These are phyloP conservation scores for Piper betle DNA, from an alignment of 164 flowering plant species.

Conservation along the genomic window DNA sequence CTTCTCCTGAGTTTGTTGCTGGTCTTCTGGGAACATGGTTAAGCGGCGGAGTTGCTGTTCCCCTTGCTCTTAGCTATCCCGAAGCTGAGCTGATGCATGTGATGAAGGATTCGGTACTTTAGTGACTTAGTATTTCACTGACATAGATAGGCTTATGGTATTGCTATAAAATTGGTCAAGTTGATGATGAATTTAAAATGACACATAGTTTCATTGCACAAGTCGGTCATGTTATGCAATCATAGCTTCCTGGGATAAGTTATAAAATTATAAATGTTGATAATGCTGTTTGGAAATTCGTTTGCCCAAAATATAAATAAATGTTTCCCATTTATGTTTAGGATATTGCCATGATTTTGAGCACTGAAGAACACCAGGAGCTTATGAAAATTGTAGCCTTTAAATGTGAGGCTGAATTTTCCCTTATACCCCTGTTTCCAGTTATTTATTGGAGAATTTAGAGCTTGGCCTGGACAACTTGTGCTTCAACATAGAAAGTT, in stretches of 20 bases:
- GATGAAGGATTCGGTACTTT: slow-evolving; percentile 83
- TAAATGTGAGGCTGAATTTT: slow-evolving; percentile 50
- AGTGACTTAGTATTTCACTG: not conserved
- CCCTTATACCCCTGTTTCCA: slow-evolving; percentile 55
- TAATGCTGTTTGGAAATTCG: no score
- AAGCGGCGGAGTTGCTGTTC: slow-evolving; percentile 94
- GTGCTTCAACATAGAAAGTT: slow-evolving; percentile 12
- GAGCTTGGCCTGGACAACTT: slow-evolving; percentile 10
- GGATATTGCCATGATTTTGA: slow-evolving; percentile 73
- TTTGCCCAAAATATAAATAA: no score
- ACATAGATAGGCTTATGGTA: not conserved
- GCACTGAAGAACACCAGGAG: slow-evolving; percentile 72
- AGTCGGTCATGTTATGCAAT: no score
- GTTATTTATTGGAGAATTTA: slow-evolving; percentile 14
- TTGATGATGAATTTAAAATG: not conserved
- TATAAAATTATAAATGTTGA: no score
- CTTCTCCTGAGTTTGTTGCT: slow-evolving; percentile 94
- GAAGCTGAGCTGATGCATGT: slow-evolving; percentile 91
- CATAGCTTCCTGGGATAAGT: no score
- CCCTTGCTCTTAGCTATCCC: slow-evolving; percentile 96
- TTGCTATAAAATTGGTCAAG: no score
- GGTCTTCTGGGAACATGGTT: slow-evolving; percentile 84
- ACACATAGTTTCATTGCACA: no score
- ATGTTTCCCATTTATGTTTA: slow-evolving; percentile 14
- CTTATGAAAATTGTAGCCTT: slow-evolving; percentile 70